Evolutionary conservation across 345 rosid genomes (phyloP).

Genomic region (Litchi chinensis): DNA sequence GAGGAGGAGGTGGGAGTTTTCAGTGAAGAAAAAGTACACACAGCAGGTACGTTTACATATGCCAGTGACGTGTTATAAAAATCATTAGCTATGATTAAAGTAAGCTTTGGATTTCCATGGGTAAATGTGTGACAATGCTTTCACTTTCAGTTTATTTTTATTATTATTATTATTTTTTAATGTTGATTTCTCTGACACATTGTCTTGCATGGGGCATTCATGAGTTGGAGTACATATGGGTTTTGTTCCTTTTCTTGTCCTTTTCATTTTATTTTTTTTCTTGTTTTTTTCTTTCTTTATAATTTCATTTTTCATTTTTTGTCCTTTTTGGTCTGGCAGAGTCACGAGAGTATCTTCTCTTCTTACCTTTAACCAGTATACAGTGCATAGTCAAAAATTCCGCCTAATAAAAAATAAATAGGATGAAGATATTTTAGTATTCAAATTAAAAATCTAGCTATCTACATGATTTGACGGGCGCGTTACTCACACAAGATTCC

Average conservation of each 20-base stretch:
- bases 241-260: slow-evolving; percentile 42
- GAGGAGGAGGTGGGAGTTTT: slow-evolving; percentile 26
- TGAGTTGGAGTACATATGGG: slow-evolving; percentile 36
- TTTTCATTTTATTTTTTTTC: slow-evolving; percentile 34
- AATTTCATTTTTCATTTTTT: background rate
- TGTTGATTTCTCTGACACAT: slow-evolving; percentile 44
- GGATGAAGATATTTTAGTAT: background rate
- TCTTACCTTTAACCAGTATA: too few relatives aligned
- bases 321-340: slow-evolving; percentile 20
- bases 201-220: slow-evolving; percentile 48
- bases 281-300: background rate
- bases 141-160: background rate
- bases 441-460: background rate
- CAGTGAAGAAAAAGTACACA: slow-evolving; percentile 1
- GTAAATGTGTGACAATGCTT: background rate
- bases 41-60: slow-evolving; percentile 1
- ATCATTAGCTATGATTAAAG: background rate
- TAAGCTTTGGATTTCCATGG: background rate
- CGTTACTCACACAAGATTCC: slow-evolving; percentile 2
- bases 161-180: background rate
- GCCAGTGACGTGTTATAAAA: background rate
- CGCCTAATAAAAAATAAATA: background rate
- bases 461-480: slow-evolving; percentile 2
- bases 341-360: slow-evolving; percentile 38
- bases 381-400: background rate